A percentile compares a stretch with the other conserved stretches of the same genome.
Evolutionary conservation across 305 asterid genomes (phyloP).

Genomic region (Coffea humblotiana): DNA sequence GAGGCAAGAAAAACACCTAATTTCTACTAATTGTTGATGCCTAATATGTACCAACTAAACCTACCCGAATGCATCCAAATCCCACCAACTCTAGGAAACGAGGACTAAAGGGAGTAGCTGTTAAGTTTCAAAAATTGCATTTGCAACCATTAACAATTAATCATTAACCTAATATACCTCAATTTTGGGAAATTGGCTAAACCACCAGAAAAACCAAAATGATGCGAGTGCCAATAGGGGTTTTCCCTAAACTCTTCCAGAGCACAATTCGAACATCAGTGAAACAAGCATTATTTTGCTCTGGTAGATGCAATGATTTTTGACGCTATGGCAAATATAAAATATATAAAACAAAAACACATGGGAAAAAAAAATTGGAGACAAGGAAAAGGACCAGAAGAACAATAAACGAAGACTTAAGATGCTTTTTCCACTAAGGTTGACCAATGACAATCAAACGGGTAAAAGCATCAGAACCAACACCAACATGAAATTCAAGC

Average conservation of each 20-base stretch:
- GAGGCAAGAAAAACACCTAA: background rate
- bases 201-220: background rate
- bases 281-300: background rate
- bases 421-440: conserved; percentile 38
- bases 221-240: background rate
- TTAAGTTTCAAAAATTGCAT: background rate
- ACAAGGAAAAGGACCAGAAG: background rate
- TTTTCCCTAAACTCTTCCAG: background rate
- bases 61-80: background rate
- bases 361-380: background rate
- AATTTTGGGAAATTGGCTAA: background rate
- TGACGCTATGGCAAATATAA: background rate
- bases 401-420: conserved; percentile 20
- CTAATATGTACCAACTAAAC: background rate
- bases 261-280: background rate
- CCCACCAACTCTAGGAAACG: background rate
- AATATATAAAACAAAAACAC: background rate
- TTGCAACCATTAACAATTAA: background rate
- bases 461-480: conserved; percentile 44
- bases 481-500: conserved; percentile 45
- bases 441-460: conserved; percentile 26
- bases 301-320: background rate
- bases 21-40: background rate
- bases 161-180: background rate
- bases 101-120: no score